Evolutionary conservation across 1,284 basidiomycete genomes (phyloP).

Genomic region (Ceratobasidium sp.): DNA sequence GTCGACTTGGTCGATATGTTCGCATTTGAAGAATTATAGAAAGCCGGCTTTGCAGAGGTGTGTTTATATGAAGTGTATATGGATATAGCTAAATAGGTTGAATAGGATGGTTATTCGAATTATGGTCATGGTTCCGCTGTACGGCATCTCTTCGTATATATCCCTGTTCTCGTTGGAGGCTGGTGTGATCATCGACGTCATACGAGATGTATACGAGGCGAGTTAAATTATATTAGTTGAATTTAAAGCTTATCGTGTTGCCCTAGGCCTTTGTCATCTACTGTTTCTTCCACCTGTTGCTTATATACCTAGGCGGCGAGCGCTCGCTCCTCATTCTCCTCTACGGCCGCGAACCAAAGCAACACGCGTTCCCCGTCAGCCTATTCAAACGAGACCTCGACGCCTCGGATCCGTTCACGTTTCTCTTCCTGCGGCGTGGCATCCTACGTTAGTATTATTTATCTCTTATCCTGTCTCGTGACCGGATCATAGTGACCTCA

Average conservation of each 20-base stretch:
- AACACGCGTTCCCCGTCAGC: conserved; percentile 87
- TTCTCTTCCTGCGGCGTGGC: conserved; percentile 93
- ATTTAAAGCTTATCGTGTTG: conserved; percentile 3
- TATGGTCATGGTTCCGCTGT: conserved; percentile 97
- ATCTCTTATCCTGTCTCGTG: neutral
- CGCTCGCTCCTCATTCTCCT: conserved; percentile 91
- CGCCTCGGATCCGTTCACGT: conserved; percentile 93
- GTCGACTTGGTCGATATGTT: conserved; percentile 38
- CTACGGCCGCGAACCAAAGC: conserved; percentile 90
- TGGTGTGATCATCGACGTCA: conserved; percentile 95
- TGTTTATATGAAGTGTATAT: conserved; percentile 50
- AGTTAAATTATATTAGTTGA: conserved; percentile 51
- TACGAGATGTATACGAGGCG: conserved; percentile 97
- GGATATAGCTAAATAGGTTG: neutral
- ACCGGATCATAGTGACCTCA: conserved; percentile 10
- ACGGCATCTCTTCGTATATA: conserved; percentile 91
- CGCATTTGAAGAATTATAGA: conserved; percentile 73
- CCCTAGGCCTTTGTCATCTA: conserved; percentile 95
- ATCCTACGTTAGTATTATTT: conserved; percentile 82
- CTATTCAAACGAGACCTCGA: conserved; percentile 86
- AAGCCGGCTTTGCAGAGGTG: conserved; percentile 86
- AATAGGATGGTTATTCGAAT: conserved; percentile 93
- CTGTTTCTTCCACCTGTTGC: conserved; percentile 86
- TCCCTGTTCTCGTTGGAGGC: conserved; percentile 95
- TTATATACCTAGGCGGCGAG: conserved; percentile 93